Evolutionary conservation across 345 rosid species (phyloP).

Genomic region (Eucalyptus rudis): DNA sequence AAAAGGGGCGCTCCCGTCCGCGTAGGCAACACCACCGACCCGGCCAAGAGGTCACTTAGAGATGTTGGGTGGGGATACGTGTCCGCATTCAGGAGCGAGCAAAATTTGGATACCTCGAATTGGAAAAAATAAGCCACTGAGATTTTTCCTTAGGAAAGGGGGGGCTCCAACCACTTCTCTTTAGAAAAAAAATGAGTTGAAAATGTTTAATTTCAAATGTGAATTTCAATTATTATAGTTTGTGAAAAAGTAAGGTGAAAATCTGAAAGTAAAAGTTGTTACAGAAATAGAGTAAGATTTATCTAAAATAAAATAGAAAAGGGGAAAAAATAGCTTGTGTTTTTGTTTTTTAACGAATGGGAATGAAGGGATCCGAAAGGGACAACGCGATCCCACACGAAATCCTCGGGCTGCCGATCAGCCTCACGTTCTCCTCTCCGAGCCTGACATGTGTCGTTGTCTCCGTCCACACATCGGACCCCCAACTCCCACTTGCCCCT

Average conservation of each 20-base stretch:
- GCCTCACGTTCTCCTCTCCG: slow-evolving; percentile 5
- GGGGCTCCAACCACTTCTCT: fast-evolving
- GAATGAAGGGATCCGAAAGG: not conserved
- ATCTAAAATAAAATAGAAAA: no score
- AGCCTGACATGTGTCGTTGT: not conserved
- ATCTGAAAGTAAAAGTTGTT: fast-evolving
- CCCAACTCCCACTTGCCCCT: not conserved
- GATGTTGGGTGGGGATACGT: not conserved
- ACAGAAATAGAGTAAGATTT: fast-evolving
- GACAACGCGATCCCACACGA: not conserved
- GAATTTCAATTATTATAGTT: no score
- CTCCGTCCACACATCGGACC: not conserved
- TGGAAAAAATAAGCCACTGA: not conserved
- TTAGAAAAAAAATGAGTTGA: no score
- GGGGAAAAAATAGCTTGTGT: not conserved
- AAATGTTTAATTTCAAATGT: fast-evolving
- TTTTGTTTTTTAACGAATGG: no score
- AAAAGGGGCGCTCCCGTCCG: not conserved
- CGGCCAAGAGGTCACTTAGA: not conserved
- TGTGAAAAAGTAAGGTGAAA: not conserved
- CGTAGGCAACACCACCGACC: not conserved
- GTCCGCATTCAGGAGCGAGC: not conserved
- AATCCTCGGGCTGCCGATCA: not conserved
- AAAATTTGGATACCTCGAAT: not conserved
- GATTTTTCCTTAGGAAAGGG: fast-evolving